A percentile compares a stretch with the other conserved stretches of the same genome.
Conservation (phyloP, 192 early-diverging fungal genomes). For the Mortierella claussenii region DNA sequence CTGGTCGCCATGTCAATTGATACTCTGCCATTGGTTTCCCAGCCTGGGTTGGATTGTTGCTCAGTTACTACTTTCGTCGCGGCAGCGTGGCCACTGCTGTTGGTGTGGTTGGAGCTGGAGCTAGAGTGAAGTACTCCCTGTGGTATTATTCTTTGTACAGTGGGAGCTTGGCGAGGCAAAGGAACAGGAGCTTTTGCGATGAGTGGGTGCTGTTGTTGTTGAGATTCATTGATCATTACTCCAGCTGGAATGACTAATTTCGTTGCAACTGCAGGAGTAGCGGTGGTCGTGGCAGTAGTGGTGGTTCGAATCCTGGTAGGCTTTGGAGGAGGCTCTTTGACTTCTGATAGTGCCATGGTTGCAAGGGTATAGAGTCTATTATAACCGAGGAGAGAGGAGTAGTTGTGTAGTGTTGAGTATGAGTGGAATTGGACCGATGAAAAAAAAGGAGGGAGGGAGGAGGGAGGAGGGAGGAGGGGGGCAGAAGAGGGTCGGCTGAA, state of each 20-base stretch:
- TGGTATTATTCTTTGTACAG: too few species aligned
- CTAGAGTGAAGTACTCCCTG: too few species aligned
- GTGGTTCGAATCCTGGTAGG: conserved; percentile 33
- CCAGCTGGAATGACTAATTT: background rate
- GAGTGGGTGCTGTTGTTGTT: background rate
- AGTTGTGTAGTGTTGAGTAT: background rate
- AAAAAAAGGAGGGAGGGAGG: too few species aligned
- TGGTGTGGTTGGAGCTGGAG: background rate
- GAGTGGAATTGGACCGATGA: background rate
- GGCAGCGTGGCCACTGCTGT: background rate
- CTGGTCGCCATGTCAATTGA: too few species aligned
- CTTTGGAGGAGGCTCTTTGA: conserved; percentile 45
- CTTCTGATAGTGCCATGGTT: conserved; percentile 13
- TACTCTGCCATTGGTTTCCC: too few species aligned
- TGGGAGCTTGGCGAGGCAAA: conserved; percentile 5
- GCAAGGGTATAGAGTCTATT: background rate
- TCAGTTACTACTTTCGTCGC: too few species aligned
- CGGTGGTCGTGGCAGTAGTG: background rate
- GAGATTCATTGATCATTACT: conserved; percentile 12
- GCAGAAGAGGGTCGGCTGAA: too few species aligned
- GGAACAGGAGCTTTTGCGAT: conserved; percentile 16
- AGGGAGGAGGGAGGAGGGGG: too few species aligned
- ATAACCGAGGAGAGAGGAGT: background rate
- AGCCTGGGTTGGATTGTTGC: too few species aligned
- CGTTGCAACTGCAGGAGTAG: conserved; percentile 7